Conservation (phyloP, 306 rosid genomes). For the Acacia acuminata region DNA sequence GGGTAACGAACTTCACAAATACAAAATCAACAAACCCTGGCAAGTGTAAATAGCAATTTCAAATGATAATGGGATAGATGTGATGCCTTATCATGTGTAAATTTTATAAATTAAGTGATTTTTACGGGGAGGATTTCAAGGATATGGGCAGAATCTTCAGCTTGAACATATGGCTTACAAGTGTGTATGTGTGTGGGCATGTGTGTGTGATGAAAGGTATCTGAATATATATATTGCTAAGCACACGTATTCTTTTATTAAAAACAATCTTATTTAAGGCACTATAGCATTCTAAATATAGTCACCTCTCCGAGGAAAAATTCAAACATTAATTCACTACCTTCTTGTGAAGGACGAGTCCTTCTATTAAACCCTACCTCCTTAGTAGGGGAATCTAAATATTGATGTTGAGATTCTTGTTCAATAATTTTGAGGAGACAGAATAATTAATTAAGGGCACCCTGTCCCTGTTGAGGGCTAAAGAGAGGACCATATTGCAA, state of each 20-base stretch:
- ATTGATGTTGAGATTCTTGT: not conserved
- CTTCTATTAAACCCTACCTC: no score
- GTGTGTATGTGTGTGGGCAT: not conserved
- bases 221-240: not conserved
- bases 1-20: not conserved
- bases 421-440: not conserved
- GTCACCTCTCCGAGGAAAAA: accelerated
- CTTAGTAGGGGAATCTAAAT: not conserved
- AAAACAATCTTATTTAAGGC: accelerated
- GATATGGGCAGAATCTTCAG: not conserved
- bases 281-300: no score
- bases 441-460: not conserved
- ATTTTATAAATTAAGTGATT: not conserved
- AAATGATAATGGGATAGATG: not conserved
- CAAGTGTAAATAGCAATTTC: not conserved
- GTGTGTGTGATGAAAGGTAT: not conserved
- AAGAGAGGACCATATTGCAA: not conserved
- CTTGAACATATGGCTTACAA: not conserved
- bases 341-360: accelerated
- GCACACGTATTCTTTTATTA: no score
- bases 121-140: not conserved
- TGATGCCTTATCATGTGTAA: not conserved
- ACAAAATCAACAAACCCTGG: not conserved
- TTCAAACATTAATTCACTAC: no score
- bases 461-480: not conserved